Base-by-base conservation (phyloP, 495 filamentous ascomycete genomes). In the Trichoderma parareesei region DNA sequence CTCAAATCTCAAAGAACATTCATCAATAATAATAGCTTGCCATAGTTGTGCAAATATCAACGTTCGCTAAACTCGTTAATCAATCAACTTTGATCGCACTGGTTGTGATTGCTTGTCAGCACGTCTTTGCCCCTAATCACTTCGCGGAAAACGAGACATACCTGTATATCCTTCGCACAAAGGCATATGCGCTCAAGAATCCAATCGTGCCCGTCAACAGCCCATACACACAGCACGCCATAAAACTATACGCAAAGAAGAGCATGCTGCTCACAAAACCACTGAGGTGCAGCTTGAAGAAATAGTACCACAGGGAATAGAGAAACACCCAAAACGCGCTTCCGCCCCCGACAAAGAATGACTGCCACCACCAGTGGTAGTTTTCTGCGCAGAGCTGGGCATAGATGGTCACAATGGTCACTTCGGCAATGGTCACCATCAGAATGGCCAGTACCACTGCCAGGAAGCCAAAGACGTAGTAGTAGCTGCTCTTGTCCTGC, bases 341-440 rank as follows among this genome's bases (percentile, higher is more conserved):
- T 69, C 88, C 87, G 62, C 88, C 88, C 49, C 93, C 93, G 16
- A 93, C 84, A 44, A 92, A 74, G 78, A 97, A 94, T 67, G 88
- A 91, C 71, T 91, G 89, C 92, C 92, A 96, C 91, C 90, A 95
- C 93, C 93, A 97, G 73, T 94, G 83, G 74, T 96, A 91, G 72
- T 96, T 93, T 86, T 92, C 93, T 11, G 85, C 78, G 76, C 92
- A 96, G 33, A 97, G 84, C 73, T 90, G 88, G 57, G 89, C 85
- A 72, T 97, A 97, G 16, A 91, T 92, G 4, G 86, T 88, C 62
- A 96, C 91, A 38, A 97, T 87, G 1, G 91, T 95, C 64, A 95
- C 92, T 79, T 97, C 91, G 62, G 91, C 84, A 37, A 96, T 86
- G 1, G 90, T 91, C 27, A 96, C 74, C 13, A 94, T 80, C 16